Evolutionary conservation across 805 yeast species (phyloP), one percentile per base, ranked within the genome.

Genomic region (Yamadazyma kitorensis): DNA sequence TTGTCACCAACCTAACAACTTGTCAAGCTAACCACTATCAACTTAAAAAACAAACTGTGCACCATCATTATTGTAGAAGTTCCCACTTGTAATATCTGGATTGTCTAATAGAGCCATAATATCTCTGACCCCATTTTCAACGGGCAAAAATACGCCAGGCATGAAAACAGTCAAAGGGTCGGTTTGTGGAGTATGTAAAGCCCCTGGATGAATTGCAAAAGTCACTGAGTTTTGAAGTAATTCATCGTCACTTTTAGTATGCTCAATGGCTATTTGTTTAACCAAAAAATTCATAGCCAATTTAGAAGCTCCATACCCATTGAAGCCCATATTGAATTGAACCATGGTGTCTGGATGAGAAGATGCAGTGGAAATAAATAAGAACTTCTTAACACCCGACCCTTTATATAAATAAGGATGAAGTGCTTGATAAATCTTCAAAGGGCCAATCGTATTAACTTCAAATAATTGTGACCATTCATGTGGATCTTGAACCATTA

Each of bases 181-280:
- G 17, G 18, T 57, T 58, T 56, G 53, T 30, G 66, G 70, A 22
- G 64, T 60, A n/a, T 34, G n/a, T 10, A 68, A 70, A 8, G 52
- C 22, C 24, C 73, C 72, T 0, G 74, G 74, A 33, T 62, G 64
- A 10, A 64, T 10, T 9, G 64, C 43, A 15, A 61, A 41, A 25
- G 57, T 49, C 8, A 47, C 53, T 36, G 52, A 59, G 33, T 33
- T 64, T 20, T 27, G 30, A 4, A 12, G 29, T 5, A 27, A 3
- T 12, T 13, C 27, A 13, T 31, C 23, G 5, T 16, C 27, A 24
- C 18, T 13, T 5, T 21, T 12, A 6, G 17, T 8, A n/a, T 29
- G 21, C 12, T 31, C 67, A 20, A 15, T 11, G 24, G 56, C 41
- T 24, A 64, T 23, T 14, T 52, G 50, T 25, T 41, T 50, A 8